A percentile compares a stretch with the other conserved stretches of the same genome.
These are phyloP conservation scores for Phytophthora crassamura DNA, from an alignment of 352 stramenopile species.

Conservation along the genomic window DNA sequence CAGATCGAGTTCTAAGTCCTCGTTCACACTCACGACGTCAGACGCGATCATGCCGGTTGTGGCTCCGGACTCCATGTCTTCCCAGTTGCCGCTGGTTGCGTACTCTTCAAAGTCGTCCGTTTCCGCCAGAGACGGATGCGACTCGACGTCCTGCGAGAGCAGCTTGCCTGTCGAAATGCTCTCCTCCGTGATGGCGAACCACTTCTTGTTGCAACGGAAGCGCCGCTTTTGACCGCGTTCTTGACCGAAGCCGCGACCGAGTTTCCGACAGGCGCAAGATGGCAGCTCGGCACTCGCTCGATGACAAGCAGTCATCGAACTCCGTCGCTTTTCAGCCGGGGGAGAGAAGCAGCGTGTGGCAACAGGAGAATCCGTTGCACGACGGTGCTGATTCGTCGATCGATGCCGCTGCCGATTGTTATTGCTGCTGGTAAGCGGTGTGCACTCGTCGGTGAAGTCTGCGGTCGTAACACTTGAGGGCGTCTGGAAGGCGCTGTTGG, in stretches of 20 bases:
- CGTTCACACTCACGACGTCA: constrained; percentile 33
- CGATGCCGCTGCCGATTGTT: constrained; percentile 1
- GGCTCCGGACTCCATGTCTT: constrained; percentile 30
- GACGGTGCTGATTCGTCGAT: constrained; percentile 14
- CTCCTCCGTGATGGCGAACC: constrained; percentile 53
- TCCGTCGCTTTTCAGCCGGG: constrained; percentile 34
- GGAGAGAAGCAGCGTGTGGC: constrained; percentile 38
- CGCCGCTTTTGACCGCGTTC: constrained; percentile 39
- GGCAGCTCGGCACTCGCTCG: constrained; percentile 19
- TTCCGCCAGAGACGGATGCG: constrained; percentile 31
- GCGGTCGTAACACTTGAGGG: not conserved
- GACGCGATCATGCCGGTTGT: constrained; percentile 13
- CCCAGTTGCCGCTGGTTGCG: constrained; percentile 31
- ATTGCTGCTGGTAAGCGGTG: not conserved
- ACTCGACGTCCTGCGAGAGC: constrained; percentile 33
- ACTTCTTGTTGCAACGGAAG: constrained; percentile 62
- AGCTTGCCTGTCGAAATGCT: constrained; percentile 47
- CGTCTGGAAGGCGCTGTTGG: constrained; percentile 8
- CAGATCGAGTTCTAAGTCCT: constrained; percentile 27
- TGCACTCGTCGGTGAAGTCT: constrained; percentile 19
- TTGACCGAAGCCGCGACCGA: constrained; percentile 45
- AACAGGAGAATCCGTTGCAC: constrained; percentile 32
- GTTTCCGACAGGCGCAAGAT: constrained; percentile 54
- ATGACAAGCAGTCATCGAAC: constrained; percentile 33
- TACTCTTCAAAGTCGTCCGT: constrained; percentile 46